Percentiles rank a stretch among this genome's conserved stretches.
Evolutionary conservation across 2,329 filamentous ascomycete species (phyloP).

Genomic region (Colletotrichum navitas): DNA sequence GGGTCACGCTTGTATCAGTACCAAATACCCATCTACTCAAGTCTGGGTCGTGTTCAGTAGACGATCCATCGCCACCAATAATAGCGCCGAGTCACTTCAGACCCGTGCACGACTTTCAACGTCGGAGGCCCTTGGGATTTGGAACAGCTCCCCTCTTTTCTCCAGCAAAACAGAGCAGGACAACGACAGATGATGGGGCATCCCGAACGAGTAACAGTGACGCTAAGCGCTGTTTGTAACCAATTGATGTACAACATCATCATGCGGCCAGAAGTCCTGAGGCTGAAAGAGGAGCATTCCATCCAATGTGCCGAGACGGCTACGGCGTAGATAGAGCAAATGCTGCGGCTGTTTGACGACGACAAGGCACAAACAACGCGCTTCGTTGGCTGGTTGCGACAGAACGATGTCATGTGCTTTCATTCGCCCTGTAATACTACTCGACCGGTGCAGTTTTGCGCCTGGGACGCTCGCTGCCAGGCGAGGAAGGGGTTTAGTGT

Average conservation of each 20-base stretch:
- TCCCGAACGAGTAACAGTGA: neutral
- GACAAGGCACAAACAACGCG: neutral
- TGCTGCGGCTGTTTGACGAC: neutral
- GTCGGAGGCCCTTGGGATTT: conserved; percentile 1
- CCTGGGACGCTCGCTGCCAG: neutral
- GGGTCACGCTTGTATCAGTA: conserved; percentile 7
- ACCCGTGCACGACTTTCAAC: conserved; percentile 7
- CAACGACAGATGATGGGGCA: neutral
- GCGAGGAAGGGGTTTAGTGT: conserved; percentile 2
- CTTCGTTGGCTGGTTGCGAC: neutral
- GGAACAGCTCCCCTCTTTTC: conserved; percentile 6
- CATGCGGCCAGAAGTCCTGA: conserved; percentile 8
- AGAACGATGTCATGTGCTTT: conserved; percentile 1
- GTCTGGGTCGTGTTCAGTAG: neutral
- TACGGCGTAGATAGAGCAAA: neutral
- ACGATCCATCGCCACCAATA: neutral
- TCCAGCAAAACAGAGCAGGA: neutral
- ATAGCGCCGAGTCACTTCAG: neutral
- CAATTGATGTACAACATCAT: conserved; percentile 5
- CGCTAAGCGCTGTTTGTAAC: conserved; percentile 6
- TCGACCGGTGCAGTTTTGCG: conserved; percentile 4
- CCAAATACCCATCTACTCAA: conserved; percentile 2
- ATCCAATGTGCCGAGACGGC: conserved; percentile 19
- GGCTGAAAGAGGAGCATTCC: conserved; percentile 6
- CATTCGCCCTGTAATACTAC: conserved; percentile 1